Percentiles rank a stretch among this genome's conserved stretches.
phyloP scores from a whole-genome alignment of 129 eudicot species.

The Ambrosia artemisiifolia region DNA sequence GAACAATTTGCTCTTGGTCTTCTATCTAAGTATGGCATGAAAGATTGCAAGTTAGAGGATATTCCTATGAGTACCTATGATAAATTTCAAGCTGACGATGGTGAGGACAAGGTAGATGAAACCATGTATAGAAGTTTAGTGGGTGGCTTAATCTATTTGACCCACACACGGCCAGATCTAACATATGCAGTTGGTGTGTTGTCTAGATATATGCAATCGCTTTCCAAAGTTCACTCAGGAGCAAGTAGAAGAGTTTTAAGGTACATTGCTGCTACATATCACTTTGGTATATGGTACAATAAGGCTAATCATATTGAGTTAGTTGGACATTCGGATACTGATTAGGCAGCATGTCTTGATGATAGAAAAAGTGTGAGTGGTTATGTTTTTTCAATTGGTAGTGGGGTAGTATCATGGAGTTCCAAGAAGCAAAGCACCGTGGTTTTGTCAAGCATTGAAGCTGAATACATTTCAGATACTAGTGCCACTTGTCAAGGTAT shows the following conservation, averaged over 20 bases:
- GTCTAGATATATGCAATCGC: not conserved
- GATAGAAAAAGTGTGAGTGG: not conserved
- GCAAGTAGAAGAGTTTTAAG: not conserved
- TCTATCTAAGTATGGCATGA: too few species aligned
- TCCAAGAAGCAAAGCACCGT: constrained; percentile 11
- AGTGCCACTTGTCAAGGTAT: constrained; percentile 6
- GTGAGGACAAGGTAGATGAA: too few species aligned
- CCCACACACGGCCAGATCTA: too few species aligned
- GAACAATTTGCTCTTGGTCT: too few species aligned
- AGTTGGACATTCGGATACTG: not conserved
- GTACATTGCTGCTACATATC: too few species aligned
- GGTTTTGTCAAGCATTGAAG: not conserved
- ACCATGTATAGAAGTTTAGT: too few species aligned
- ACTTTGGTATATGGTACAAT: not conserved
- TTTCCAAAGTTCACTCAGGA: not conserved
- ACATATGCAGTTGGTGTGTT: not conserved
- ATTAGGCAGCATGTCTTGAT: not conserved
- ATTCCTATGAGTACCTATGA: too few species aligned
- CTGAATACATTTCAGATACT: not conserved
- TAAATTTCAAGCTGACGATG: too few species aligned
- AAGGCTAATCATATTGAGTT: not conserved
- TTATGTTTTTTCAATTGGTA: not conserved
- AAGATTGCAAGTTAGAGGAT: too few species aligned
- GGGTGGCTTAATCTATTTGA: too few species aligned
- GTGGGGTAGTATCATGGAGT: not conserved